Base-by-base conservation (phyloP, 768 basidiomycete species). In the Neoboletus magnificus region DNA sequence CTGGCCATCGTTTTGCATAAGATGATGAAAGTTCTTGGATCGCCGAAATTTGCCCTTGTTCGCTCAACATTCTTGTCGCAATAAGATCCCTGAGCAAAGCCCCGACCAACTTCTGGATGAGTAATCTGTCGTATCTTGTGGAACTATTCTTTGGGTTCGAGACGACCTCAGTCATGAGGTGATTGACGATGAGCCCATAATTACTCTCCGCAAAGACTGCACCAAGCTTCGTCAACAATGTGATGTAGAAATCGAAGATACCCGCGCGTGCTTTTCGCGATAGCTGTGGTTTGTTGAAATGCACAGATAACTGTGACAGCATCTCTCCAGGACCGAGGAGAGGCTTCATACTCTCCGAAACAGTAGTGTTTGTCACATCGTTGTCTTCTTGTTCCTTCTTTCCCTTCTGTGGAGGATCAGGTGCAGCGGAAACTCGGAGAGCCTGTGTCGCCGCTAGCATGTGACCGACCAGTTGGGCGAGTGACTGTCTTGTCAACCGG, bases 1-100 rank as follows among this genome's bases (percentile, higher is more conserved):
- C 88, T 1, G 94, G 93, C 93, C 93, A 98, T 50, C 91, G 82
- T 70, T 90, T 93, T 56, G 97, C 75, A 68, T 93, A 97, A 5
- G 81, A 77, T 35, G 78, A 85, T 0, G 91, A 85, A 40, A 97
- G 75, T 61, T 97, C 95, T 62, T 90, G 86, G 33, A 97, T 90
- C 2, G 95, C 95, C 27, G 78, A 76, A 44, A 98, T 95, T 71
- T 98, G 96, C 0, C 89, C 95, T 66, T 93, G 91, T 65, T 99
- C 96, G 56, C 89, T 89, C 59, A 98, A 73, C 80, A 97, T 87
- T 56, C 95, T 76, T 2, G 89, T 84, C 2, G 91, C 93, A 42
- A 99, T 84, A 27, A 98, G 79, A 62, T 97, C 92, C 48, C 93
- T 78, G 29, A 98, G 72, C 12, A 98, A 63, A 32, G 93, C 80